Evolutionary conservation across 805 yeast genomes (phyloP).

Genomic region (Monosporozyma solicola): DNA sequence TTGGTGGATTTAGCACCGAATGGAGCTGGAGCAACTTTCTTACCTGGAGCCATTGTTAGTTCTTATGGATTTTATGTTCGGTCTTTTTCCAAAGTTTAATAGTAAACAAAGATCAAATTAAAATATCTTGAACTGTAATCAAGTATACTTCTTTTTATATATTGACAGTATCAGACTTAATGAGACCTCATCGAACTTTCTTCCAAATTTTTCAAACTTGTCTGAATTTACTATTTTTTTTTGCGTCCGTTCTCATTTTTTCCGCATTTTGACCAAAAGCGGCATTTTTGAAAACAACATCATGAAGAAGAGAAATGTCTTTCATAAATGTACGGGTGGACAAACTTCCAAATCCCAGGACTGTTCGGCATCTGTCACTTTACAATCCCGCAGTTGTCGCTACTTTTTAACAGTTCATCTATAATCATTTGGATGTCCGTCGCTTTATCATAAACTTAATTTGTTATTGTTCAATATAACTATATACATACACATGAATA

Average conservation of each 20-base stretch:
- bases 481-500: not conserved
- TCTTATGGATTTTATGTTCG: constrained; percentile 1
- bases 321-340: too few relatives aligned
- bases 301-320: too few relatives aligned
- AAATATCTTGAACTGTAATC: not conserved
- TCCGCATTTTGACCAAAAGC: too few relatives aligned
- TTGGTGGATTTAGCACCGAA: constrained; percentile 64
- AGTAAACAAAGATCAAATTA: not conserved
- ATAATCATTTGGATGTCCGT: too few relatives aligned
- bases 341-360: not conserved
- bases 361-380: not conserved
- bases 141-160: not conserved
- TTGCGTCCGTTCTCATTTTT: too few relatives aligned
- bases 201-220: not conserved
- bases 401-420: too few relatives aligned
- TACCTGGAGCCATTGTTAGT: constrained; percentile 42
- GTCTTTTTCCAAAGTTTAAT: not conserved
- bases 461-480: too few relatives aligned
- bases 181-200: not conserved
- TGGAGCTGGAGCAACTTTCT: constrained; percentile 98
- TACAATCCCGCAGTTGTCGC: too few relatives aligned
- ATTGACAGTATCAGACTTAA: not conserved
- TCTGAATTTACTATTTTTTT: too few relatives aligned
- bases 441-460: too few relatives aligned
- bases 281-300: too few relatives aligned